Base-by-base conservation (phyloP, 2,329 filamentous ascomycete genomes). In the Zalaria obscura region DNA sequence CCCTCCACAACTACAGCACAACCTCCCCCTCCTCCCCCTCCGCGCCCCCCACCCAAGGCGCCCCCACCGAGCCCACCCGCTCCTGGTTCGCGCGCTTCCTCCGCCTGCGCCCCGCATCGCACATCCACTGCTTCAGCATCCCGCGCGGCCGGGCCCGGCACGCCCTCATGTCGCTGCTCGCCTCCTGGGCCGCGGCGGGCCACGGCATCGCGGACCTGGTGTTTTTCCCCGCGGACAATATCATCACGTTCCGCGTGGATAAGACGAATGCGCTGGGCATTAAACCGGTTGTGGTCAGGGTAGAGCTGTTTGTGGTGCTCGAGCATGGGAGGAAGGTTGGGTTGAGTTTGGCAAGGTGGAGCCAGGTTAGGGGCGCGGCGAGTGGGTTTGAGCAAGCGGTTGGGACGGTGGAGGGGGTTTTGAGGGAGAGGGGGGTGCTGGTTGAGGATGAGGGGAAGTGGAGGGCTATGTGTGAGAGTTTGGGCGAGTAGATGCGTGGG, bases 51-150 rank as follows among this genome's bases (percentile, higher is more conserved):
- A 44, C 51, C 43, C 44, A 55, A 5, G 76, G 27, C 10, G 40
- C 47, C n/a, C 47, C 37, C 46, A 51, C 40, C 44, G 59, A 43
- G 45, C 56, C 41, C 50, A 65, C 48, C 48, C 79, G 86, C 54
- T 93, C 82, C 51, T 95, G 89, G 88, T 74, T 96, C 40, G 81
- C 85, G 27, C 82, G 85, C 10, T 76, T 96, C 36, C 85, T 96
- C 65, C 78, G 86, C 42, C 80, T 95, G 55, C 94, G 91, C 58
- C 89, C 89, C 1, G 83, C 80, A 0, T 80, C 69, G 10, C 76
- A 76, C 48, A 72, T 83, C 27, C 62, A 95, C 10, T 91, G 86
- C 57, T 79, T 95, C 57, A 72, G 71, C 3, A 70, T 86, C 25
- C 76, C 80, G 4, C 80, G 81, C 51, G 70, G 72, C n/a, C 75